phyloP scores from a whole-genome alignment of 179 eudicot genomes.

The Beta macrorhiza region DNA sequence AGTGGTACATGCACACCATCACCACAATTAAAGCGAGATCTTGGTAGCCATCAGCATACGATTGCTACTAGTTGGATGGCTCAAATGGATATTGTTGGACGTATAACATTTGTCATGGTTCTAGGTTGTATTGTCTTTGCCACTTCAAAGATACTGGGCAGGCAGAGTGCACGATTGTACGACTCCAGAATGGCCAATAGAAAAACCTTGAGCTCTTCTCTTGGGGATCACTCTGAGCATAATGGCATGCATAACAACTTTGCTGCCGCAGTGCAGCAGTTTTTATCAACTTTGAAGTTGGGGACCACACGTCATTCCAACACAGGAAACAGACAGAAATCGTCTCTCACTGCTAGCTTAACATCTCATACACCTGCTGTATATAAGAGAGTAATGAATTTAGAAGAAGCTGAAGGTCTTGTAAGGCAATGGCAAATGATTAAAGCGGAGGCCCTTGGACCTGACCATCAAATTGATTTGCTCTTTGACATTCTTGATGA shows the following conservation, averaged over 20 bases:
- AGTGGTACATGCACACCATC: slow-evolving; percentile 46
- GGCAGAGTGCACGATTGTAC: slow-evolving; percentile 38
- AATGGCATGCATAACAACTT: slow-evolving; percentile 34
- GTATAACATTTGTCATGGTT: slow-evolving; percentile 53
- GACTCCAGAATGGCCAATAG: slow-evolving; percentile 36
- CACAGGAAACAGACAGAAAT: slow-evolving; percentile 36
- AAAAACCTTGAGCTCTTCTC: slow-evolving; percentile 37
- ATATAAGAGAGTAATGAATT: slow-evolving; percentile 54
- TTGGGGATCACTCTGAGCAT: slow-evolving; percentile 31
- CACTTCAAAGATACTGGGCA: slow-evolving; percentile 49
- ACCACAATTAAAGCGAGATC: slow-evolving; percentile 69
- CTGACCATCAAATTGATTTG: slow-evolving; percentile 56
- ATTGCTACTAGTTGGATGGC: slow-evolving; percentile 48
- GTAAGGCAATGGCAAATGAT: slow-evolving; percentile 91
- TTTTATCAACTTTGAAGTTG: slow-evolving; percentile 40
- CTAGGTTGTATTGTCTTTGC: slow-evolving; percentile 69
- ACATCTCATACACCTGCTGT: slow-evolving; percentile 46
- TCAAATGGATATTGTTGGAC: slow-evolving; percentile 46
- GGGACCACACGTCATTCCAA: slow-evolving; percentile 27
- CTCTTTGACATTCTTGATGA: slow-evolving; percentile 86
- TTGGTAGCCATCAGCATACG: slow-evolving; percentile 48
- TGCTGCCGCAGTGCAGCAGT: slow-evolving; percentile 36
- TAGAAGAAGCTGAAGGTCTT: slow-evolving; percentile 93
- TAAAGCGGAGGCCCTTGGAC: slow-evolving; percentile 98
- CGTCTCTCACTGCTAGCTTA: slow-evolving; percentile 48